Conservation (phyloP, 768 basidiomycete genomes). For the Amanita polypyramis region DNA sequence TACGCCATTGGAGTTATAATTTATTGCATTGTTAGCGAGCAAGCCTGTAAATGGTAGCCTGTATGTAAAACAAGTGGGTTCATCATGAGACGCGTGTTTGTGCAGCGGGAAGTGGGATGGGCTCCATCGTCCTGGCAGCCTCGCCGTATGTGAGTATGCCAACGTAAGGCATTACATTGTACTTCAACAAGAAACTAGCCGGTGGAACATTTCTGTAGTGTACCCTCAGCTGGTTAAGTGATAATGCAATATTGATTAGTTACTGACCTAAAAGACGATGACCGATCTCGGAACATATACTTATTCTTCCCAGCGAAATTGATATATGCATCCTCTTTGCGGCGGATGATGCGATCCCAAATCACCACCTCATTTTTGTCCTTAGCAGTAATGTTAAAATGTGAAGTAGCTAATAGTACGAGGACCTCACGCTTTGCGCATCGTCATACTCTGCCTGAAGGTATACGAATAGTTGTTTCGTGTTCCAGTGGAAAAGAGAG, state of each 20-base stretch:
- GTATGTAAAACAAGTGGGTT: neutral
- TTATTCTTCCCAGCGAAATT: constrained; percentile 66
- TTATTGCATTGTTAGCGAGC: neutral
- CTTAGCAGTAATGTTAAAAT: constrained; percentile 21
- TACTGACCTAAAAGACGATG: constrained; percentile 64
- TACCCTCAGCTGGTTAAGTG: constrained; percentile 5
- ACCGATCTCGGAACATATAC: constrained; percentile 72
- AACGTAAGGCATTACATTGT: constrained; percentile 88
- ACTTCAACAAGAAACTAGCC: constrained; percentile 67
- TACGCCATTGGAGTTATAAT: neutral
- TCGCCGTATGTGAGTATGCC: constrained; percentile 74
- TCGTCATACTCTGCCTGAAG: constrained; percentile 79
- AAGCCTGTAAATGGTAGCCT: no score
- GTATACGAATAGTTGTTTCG: constrained; percentile 89
- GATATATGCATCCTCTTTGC: constrained; percentile 64
- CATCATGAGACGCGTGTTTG: constrained; percentile 29
- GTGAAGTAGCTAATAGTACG: no score
- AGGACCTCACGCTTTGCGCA: constrained; percentile 49
- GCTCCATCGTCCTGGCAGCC: constrained; percentile 34
- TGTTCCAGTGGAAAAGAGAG: constrained; percentile 90
- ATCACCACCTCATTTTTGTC: constrained; percentile 72
- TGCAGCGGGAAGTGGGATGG: constrained; percentile 28
- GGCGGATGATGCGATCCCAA: constrained; percentile 88
- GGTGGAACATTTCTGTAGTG: constrained; percentile 46
- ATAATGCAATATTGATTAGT: constrained; percentile 1